Evolutionary conservation across 441 rosid species (phyloP), one percentile per base, ranked within the genome.

Genomic region (Pelargonium exstipulatum): DNA sequence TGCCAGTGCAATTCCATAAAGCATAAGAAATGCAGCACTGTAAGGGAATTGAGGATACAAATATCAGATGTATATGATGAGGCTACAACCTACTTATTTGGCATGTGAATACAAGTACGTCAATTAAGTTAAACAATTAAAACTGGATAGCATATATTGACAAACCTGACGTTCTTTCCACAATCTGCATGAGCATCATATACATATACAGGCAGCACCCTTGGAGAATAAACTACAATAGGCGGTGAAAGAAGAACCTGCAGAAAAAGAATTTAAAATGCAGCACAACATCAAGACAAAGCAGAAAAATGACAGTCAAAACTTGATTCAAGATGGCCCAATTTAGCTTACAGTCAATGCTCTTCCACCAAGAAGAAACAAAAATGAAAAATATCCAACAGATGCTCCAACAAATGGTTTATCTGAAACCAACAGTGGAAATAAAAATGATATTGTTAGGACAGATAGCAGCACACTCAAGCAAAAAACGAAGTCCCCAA

Each of bases 191-290:
- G 99, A 81, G 99, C 91, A 82, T 94, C 98, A 74, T 96, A 96
- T 62, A 96, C 96, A 82, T 94, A 94, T 68, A 94, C 99, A 73
- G 99, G 99, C 74, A 96, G 79, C 46, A 96, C 99, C 79, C 99
- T 82, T 64, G 99, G 99, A 61, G 99, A 96, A 84, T 96, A 96
- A 78, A 96, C 99, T 61, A 96, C 98, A 73, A 96, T 91, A 37
- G 99, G 99, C 32, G 98, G 99, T 58, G 99, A 96, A 73, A 96
- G 95, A 76, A 96, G 98, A 78, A 96, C 99, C 99, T 96, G 77
- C 60, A 81, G 35, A 57, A 68, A 70, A 62, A 66, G 45, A 65
- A 16, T 20, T 43, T 53, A 62, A 42, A 13, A 66, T 60, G 62
- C 71, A 37, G 72, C 48, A 71, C 60, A 66, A 65, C 71, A 62